phyloP scores from a whole-genome alignment of 129 eudicot genomes.

The Escallonia herrerae region DNA sequence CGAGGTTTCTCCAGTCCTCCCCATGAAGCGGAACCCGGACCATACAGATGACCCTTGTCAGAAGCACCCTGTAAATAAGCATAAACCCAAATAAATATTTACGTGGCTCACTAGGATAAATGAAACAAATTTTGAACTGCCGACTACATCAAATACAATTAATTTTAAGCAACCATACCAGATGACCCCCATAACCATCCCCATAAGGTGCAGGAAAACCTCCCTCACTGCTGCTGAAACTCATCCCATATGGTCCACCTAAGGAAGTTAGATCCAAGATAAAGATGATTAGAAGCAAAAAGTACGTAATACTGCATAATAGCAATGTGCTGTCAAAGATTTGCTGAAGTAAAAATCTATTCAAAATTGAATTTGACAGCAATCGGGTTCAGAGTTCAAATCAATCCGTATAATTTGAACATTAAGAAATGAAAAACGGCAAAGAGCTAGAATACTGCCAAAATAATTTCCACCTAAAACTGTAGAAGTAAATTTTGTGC shows the following conservation, averaged over 20 bases:
- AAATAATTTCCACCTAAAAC: neutral
- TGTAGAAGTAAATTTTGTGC: neutral
- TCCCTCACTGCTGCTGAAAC: slow-evolving; percentile 41
- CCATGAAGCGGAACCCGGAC: slow-evolving; percentile 62
- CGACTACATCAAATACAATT: neutral
- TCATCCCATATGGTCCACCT: slow-evolving; percentile 77
- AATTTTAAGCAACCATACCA: slow-evolving; percentile 38
- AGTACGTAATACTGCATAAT: neutral
- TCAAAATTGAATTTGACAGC: too few relatives aligned
- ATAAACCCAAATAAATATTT: slow-evolving; percentile 6
- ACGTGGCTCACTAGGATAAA: neutral
- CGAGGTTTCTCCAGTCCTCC: slow-evolving; percentile 59
- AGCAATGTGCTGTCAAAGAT: too few relatives aligned
- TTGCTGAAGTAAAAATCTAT: too few relatives aligned
- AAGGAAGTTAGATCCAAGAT: slow-evolving; percentile 4
- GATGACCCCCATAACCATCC: slow-evolving; percentile 49
- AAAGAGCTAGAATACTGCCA: neutral
- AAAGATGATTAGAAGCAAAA: slow-evolving; percentile 4
- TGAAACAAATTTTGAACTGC: too few relatives aligned
- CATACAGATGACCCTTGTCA: slow-evolving; percentile 69
- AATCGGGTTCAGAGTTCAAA: too few relatives aligned
- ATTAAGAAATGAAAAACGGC: neutral
- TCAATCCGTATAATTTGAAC: too few relatives aligned
- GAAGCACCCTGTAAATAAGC: slow-evolving; percentile 53
- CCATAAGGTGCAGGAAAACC: slow-evolving; percentile 47